These are phyloP conservation scores for Cryptosporidium muris DNA, from an alignment of 169 alveolate species.

Conservation along the genomic window DNA sequence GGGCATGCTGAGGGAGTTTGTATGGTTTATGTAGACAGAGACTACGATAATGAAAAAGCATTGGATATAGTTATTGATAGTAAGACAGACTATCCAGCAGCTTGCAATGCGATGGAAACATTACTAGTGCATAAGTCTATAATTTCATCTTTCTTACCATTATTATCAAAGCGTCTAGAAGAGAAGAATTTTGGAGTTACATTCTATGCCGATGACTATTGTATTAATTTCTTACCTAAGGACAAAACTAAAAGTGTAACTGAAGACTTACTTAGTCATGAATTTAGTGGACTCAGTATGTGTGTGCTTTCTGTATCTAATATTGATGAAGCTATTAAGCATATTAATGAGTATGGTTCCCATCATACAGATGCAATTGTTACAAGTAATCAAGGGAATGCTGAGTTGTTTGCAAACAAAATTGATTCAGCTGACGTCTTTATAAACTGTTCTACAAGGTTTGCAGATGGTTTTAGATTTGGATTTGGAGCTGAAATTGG, in stretches of 20 bases:
- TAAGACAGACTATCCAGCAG: constrained; percentile 79
- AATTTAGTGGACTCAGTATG: constrained; percentile 72
- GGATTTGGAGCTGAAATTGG: constrained; percentile 84
- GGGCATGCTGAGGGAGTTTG: constrained; percentile 80
- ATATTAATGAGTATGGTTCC: constrained; percentile 79
- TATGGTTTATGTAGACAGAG: constrained; percentile 74
- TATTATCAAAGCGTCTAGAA: constrained; percentile 31
- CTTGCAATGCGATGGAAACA: constrained; percentile 80
- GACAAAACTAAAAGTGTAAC: background rate
- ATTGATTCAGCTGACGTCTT: constrained; percentile 79
- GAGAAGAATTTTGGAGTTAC: constrained; percentile 16
- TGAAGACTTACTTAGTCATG: constrained; percentile 73
- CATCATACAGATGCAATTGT: constrained; percentile 81
- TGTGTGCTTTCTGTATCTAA: constrained; percentile 71
- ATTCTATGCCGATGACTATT: constrained; percentile 28
- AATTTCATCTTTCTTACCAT: constrained; percentile 55
- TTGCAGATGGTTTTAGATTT: constrained; percentile 81
- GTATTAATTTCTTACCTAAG: constrained; percentile 11
- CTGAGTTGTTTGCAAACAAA: constrained; percentile 69
- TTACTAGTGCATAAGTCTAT: constrained; percentile 73
- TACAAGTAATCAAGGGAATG: constrained; percentile 52
- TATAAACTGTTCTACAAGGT: constrained; percentile 79
- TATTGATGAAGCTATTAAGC: constrained; percentile 75
- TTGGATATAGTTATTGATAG: constrained; percentile 74
- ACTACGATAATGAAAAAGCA: constrained; percentile 70